Conservation (phyloP, 1,284 basidiomycete genomes). For the Salmacisia buchloeana region DNA sequence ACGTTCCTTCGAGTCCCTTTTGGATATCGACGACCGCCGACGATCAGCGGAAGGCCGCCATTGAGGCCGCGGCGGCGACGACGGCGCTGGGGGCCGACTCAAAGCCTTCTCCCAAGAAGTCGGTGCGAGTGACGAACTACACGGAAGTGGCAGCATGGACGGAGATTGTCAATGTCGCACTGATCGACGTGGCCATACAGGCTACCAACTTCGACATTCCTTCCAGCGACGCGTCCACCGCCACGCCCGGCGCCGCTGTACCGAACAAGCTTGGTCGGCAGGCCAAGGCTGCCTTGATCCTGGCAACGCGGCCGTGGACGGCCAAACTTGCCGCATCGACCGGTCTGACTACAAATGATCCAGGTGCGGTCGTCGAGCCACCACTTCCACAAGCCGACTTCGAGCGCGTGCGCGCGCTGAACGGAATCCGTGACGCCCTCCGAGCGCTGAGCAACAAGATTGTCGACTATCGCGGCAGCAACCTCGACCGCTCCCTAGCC, state of each 20-base stretch:
- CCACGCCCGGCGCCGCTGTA: background rate
- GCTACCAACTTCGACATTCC: background rate
- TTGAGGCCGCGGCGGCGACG: background rate
- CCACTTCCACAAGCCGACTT: background rate
- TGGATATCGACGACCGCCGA: constrained; percentile 1
- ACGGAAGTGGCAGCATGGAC: background rate
- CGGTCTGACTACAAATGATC: too few species aligned
- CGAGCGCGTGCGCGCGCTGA: background rate
- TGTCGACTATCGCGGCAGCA: background rate
- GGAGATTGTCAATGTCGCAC: background rate
- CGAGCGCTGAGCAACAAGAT: constrained; percentile 1
- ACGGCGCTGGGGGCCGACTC: background rate
- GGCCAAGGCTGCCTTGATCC: background rate
- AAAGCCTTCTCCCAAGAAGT: background rate
- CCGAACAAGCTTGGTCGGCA: background rate
- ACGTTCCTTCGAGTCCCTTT: background rate
- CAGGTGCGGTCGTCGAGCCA: too few species aligned
- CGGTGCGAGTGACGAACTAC: background rate
- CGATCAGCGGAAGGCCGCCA: background rate
- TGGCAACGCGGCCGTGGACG: background rate
- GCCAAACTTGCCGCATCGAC: too few species aligned
- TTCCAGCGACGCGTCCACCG: background rate
- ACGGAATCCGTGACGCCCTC: background rate
- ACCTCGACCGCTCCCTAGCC: background rate
- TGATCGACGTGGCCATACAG: background rate